Percentiles rank a stretch among this genome's conserved stretches.
phyloP scores from a whole-genome alignment of 345 rosid species.

The Limnanthes douglasii region DNA sequence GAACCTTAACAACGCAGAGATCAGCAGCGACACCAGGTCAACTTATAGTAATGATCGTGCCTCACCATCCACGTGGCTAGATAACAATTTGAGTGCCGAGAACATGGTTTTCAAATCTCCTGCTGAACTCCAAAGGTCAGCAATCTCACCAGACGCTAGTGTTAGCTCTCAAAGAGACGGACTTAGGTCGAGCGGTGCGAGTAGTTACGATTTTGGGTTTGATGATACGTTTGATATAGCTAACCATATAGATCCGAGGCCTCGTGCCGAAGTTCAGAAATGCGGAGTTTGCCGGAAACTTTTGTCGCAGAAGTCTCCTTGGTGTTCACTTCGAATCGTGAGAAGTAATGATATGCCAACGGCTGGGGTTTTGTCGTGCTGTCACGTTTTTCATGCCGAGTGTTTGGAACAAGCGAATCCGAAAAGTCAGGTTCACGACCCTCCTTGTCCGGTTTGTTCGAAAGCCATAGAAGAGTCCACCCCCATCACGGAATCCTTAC shows the following conservation, averaged over 20 bases:
- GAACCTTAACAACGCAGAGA: slow-evolving; percentile 24
- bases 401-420: slow-evolving; percentile 79
- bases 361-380: slow-evolving; percentile 68
- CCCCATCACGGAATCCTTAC: slow-evolving; percentile 44
- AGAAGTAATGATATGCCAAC: slow-evolving; percentile 66
- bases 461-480: slow-evolving; percentile 36
- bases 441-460: slow-evolving; percentile 57
- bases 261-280: slow-evolving; percentile 22
- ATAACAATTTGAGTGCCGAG: slow-evolving; percentile 19
- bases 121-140: slow-evolving; percentile 29
- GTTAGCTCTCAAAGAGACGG: slow-evolving; percentile 63
- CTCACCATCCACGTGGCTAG: slow-evolving; percentile 38
- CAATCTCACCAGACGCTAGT: slow-evolving; percentile 39
- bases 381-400: slow-evolving; percentile 81
- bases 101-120: slow-evolving; percentile 30
- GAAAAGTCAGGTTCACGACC: slow-evolving; percentile 50
- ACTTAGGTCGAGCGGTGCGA: slow-evolving; percentile 56
- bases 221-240: slow-evolving; percentile 34
- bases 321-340: slow-evolving; percentile 65
- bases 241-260: slow-evolving; percentile 21
- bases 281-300: slow-evolving; percentile 67
- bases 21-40: slow-evolving; percentile 22
- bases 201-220: slow-evolving; percentile 49
- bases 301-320: slow-evolving; percentile 64
- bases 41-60: slow-evolving; percentile 29